A percentile compares a stretch with the other conserved stretches of the same genome.
Evolutionary conservation across 2,329 filamentous ascomycete species (phyloP).

Genomic region (Epicoccum sorghinum): DNA sequence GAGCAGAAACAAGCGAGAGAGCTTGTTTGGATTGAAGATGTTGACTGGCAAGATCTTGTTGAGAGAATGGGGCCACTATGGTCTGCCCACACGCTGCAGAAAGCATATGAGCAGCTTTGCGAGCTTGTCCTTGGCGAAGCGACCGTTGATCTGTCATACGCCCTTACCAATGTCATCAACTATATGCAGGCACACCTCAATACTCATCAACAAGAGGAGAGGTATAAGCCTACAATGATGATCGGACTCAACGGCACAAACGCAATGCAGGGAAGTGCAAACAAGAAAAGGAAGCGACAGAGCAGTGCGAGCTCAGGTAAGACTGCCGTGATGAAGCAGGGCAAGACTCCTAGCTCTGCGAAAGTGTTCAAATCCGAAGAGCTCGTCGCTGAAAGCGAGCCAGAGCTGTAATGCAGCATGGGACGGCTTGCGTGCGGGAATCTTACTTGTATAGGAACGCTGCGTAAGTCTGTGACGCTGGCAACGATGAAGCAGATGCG

Average conservation of each 20-base stretch:
- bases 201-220: slow-evolving; percentile 17
- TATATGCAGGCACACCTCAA: slow-evolving; percentile 22
- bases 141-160: slow-evolving; percentile 5
- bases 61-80: slow-evolving; percentile 13
- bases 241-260: background rate
- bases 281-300: slow-evolving; percentile 18
- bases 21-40: slow-evolving; percentile 35
- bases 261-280: background rate
- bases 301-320: background rate
- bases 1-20: slow-evolving; percentile 11
- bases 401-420: background rate
- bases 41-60: slow-evolving; percentile 39
- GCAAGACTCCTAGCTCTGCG: background rate
- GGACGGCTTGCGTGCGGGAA: background rate
- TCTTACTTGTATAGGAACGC: background rate
- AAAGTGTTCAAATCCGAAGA: slow-evolving; percentile 18
- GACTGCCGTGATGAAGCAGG: background rate
- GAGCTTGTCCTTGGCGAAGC: slow-evolving; percentile 14
- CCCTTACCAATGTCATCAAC: slow-evolving; percentile 30
- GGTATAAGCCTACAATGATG: slow-evolving; percentile 15
- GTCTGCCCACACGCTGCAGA: slow-evolving; percentile 31
- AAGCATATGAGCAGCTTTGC: slow-evolving; percentile 24
- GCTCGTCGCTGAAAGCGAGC: slow-evolving; percentile 14
- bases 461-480: background rate
- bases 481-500: background rate